A percentile compares a stretch with the other conserved stretches of the same genome.
These are phyloP conservation scores for Epichloe sp. DNA, from an alignment of 2,329 filamentous ascomycete species.

Conservation along the genomic window DNA sequence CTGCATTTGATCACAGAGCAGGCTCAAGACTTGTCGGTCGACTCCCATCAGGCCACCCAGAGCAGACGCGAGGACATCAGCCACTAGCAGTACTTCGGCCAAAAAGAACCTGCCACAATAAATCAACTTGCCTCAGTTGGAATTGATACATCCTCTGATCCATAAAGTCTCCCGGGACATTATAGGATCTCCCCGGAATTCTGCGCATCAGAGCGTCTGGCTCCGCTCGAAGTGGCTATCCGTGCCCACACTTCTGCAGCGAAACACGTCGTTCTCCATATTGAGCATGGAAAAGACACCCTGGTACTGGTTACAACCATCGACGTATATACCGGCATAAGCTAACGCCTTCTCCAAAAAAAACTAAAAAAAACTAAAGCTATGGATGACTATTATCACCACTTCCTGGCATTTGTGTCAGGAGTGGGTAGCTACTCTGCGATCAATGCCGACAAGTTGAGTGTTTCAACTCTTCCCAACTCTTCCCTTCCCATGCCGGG, in stretches of 20 bases:
- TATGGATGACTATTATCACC: slow-evolving; percentile 46
- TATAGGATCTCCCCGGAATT: slow-evolving; percentile 6
- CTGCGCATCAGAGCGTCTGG: slow-evolving; percentile 1
- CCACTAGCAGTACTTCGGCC: not conserved
- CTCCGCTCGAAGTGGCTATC: slow-evolving; percentile 5
- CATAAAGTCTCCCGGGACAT: slow-evolving; percentile 2
- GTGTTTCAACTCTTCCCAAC: slow-evolving; percentile 23
- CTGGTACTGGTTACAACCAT: slow-evolving; percentile 3
- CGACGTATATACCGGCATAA: slow-evolving; percentile 4
- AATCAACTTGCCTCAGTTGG: not conserved
- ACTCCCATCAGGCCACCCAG: not conserved
- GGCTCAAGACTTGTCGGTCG: not conserved
- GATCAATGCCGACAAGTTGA: slow-evolving; percentile 26
- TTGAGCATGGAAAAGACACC: slow-evolving; percentile 4
- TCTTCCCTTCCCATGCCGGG: slow-evolving; percentile 15
- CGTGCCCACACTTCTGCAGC: slow-evolving; percentile 4
- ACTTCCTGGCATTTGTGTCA: slow-evolving; percentile 40
- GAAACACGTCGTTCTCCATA: slow-evolving; percentile 3
- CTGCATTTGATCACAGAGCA: not conserved
- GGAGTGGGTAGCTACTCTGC: slow-evolving; percentile 27
- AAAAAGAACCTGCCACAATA: not conserved
- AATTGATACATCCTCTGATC: not conserved
- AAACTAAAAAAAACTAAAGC: not conserved
- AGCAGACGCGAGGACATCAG: not conserved
- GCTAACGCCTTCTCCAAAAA: not conserved